Percentiles rank a stretch among this genome's conserved stretches.
Conservation (phyloP, 2,329 filamentous ascomycete genomes). For the Ceratocystis cacaofunesta region DNA sequence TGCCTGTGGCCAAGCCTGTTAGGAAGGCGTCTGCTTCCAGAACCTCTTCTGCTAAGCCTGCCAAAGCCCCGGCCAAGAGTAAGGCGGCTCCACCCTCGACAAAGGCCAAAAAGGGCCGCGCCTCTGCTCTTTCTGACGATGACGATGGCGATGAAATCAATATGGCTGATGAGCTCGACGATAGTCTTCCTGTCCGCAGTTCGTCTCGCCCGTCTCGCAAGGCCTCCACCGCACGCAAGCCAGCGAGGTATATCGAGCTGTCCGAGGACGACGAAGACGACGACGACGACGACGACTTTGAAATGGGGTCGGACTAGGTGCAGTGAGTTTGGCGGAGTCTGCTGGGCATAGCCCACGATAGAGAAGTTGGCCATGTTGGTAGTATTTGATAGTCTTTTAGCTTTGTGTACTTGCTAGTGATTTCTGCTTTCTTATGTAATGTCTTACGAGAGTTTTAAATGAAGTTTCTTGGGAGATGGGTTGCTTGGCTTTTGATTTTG, state of each 20-base stretch:
- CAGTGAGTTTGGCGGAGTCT: background rate
- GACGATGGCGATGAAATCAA: constrained; percentile 25
- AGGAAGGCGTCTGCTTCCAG: background rate
- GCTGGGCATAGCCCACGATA: background rate
- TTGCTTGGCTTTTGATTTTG: background rate
- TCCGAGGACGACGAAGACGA: constrained; percentile 12
- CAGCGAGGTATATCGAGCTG: constrained; percentile 15
- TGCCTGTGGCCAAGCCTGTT: background rate
- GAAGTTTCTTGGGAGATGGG: background rate
- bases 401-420: background rate
- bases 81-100: background rate
- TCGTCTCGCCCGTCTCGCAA: constrained; percentile 4
- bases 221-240: constrained; percentile 19
- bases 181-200: constrained; percentile 14
- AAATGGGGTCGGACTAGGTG: constrained; percentile 15
- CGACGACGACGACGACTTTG: constrained; percentile 15
- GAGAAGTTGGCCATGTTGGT: background rate
- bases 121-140: constrained; percentile 20
- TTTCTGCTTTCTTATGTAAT: constrained; percentile 1
- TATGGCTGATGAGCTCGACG: constrained; percentile 33
- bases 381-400: background rate
- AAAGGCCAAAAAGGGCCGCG: background rate
- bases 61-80: background rate
- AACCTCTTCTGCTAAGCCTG: background rate
- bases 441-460: background rate